Percentiles rank a stretch among this genome's conserved stretches.
phyloP scores from a whole-genome alignment of 2,329 filamentous ascomycete species.

The Pyrenophora seminiperda region DNA sequence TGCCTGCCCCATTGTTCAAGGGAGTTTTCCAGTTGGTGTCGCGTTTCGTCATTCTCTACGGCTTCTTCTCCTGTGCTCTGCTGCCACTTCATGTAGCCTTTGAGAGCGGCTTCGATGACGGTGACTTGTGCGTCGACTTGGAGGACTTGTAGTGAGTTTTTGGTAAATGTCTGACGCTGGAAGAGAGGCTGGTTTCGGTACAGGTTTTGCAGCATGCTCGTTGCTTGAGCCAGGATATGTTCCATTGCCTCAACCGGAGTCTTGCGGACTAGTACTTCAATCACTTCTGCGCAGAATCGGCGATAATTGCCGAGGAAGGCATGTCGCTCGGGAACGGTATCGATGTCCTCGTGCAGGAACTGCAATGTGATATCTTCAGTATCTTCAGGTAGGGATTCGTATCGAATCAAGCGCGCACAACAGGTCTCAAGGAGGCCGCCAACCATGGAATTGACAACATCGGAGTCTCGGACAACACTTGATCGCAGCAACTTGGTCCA shows the following conservation, averaged over 20 bases:
- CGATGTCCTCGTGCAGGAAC: slow-evolving; percentile 90
- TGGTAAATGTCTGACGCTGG: slow-evolving; percentile 59
- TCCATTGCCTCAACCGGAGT: slow-evolving; percentile 83
- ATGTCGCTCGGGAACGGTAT: slow-evolving; percentile 90
- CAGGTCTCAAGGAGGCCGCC: slow-evolving; percentile 81
- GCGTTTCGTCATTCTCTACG: slow-evolving; percentile 56
- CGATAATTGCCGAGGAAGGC: slow-evolving; percentile 96
- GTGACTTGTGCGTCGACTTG: slow-evolving; percentile 87
- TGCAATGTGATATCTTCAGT: slow-evolving; percentile 77
- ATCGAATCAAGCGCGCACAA: slow-evolving; percentile 81
- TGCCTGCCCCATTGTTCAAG: slow-evolving; percentile 75
- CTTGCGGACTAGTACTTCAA: slow-evolving; percentile 82
- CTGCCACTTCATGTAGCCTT: slow-evolving; percentile 86
- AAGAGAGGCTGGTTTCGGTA: slow-evolving; percentile 74
- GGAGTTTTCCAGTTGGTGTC: slow-evolving; percentile 63
- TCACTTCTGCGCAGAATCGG: slow-evolving; percentile 83
- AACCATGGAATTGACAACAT: slow-evolving; percentile 65
- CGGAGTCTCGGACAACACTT: slow-evolving; percentile 69
- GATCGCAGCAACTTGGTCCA: slow-evolving; percentile 85
- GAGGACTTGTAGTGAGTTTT: slow-evolving; percentile 73
- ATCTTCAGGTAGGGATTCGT: slow-evolving; percentile 84
- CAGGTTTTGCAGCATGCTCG: slow-evolving; percentile 73
- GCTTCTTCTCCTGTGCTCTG: slow-evolving; percentile 57
- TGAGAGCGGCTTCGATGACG: slow-evolving; percentile 84
- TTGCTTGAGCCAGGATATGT: slow-evolving; percentile 82